Percentiles rank a stretch among this genome's conserved stretches.
Conservation (phyloP, 202 grass and related monocot genomes). For the Schoenoplectus tabernaemontani region DNA sequence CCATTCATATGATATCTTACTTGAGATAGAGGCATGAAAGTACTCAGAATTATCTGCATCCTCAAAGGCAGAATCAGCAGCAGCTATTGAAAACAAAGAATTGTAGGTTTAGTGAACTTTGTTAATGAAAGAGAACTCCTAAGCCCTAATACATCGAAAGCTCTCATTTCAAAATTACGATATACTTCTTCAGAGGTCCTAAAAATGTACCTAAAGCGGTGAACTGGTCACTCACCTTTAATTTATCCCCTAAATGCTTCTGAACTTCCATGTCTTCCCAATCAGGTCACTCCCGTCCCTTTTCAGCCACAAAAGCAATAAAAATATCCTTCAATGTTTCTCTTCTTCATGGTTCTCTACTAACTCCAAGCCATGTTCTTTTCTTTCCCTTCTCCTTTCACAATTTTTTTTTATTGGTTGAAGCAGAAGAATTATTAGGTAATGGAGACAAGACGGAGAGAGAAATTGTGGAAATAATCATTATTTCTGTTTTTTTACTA, state of each 20-base stretch:
- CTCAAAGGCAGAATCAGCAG: slow-evolving; percentile 92
- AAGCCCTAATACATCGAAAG: neutral
- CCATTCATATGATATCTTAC: slow-evolving; percentile 40
- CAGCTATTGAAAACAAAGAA: slow-evolving; percentile 61
- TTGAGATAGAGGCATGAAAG: slow-evolving; percentile 98
- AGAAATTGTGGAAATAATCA: neutral
- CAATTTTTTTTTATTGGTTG: neutral
- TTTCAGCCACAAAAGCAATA: neutral
- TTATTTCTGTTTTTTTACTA: neutral
- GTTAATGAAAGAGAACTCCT: neutral
- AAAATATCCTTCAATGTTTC: neutral
- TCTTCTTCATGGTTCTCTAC: neutral
- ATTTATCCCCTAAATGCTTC: neutral
- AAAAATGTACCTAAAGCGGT: neutral
- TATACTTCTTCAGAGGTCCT: neutral
- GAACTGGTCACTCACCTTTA: neutral
- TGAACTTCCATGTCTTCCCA: neutral
- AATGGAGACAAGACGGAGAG: neutral
- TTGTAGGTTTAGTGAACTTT: slow-evolving; percentile 22
- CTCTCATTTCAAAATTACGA: neutral
- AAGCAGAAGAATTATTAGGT: neutral
- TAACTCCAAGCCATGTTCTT: neutral
- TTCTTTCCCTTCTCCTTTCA: neutral
- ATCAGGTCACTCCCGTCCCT: neutral
- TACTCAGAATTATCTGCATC: slow-evolving; percentile 80